phyloP scores from a whole-genome alignment of 345 rosid species.

The Populus deltoides region DNA sequence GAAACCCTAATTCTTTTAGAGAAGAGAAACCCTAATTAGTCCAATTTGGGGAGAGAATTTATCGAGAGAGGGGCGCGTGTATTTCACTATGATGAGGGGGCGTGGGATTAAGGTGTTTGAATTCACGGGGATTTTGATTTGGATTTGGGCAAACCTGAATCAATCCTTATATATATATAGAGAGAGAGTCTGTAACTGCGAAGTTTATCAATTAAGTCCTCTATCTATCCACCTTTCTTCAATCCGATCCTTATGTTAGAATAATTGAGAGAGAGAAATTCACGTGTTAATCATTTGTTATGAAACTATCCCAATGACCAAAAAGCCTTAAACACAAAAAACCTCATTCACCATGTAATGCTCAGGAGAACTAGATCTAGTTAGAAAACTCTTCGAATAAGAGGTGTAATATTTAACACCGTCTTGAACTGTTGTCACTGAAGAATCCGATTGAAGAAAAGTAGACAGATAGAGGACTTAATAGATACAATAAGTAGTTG shows the following conservation, averaged over 20 bases:
- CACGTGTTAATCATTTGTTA: no score
- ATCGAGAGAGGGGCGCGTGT: not conserved
- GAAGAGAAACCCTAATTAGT: not conserved
- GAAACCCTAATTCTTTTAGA: not conserved
- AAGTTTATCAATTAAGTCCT: not conserved
- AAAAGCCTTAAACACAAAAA: no score
- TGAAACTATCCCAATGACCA: no score
- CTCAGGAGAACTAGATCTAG: not conserved
- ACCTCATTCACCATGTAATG: no score
- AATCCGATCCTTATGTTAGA: not conserved
- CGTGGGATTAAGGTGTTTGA: not conserved
- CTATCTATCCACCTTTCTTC: not conserved
- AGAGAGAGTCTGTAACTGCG: not conserved
- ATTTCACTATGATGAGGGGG: not conserved
- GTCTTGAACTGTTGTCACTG: not conserved
- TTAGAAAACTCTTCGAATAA: not conserved
- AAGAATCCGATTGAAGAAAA: not conserved
- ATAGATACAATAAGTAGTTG: not conserved
- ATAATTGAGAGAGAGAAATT: no score
- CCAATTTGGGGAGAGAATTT: not conserved
- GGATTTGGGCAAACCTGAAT: not conserved
- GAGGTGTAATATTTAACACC: not conserved
- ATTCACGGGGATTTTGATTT: not conserved
- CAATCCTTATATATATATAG: not conserved
- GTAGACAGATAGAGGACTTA: not conserved